Evolutionary conservation across 257 asterid species (phyloP), one percentile per base, ranked within the genome.

Genomic region (Phtheirospermum japonicum): DNA sequence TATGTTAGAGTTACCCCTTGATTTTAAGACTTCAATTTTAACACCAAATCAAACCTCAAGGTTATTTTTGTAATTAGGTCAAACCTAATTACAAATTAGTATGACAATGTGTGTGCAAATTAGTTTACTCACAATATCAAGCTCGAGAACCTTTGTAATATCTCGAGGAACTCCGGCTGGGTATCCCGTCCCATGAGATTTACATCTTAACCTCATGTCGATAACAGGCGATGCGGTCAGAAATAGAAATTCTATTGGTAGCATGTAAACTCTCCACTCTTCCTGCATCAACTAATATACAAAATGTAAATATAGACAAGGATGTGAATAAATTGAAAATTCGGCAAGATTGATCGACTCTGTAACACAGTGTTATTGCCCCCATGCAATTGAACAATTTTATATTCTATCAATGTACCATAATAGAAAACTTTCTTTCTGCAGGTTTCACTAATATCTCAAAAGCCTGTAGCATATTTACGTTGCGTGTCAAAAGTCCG

Each of bases 251-350:
- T 87, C 77, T 62, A 93, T 76, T 0, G 99, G 99, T 39, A 89
- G 88, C 97, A 93, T 89, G 71, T 85, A 86, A 65, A 93, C 84
- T 77, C 92, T 82, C 99, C 99, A 93, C 72, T 80, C 95, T 70
- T 89, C 99, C 99, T 93, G 83, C 70, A 70, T 34, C 20, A 32
- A 60, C 31, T 57, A 54, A 40, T 59, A 4, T 48, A 23, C 10
- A 42, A 13, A 40, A 58, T 50, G 12, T 31, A 26, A 52, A 64
- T 26, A 36, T 28, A 26, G 55, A 30, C 7, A 7, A 49, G 18
- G 12, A 9, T n/a, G n/a, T 26, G 10, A 5, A 36, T 36, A 9
- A 36, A 36, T 36, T 36, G 9, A 36, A 12, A 36, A 36, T 36
- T 36, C 42, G 12, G 9, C 42, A 36, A 8, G n/a, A n/a, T n/a